Conservation (phyloP, 495 filamentous ascomycete genomes). For the Paragyromitra xinjiangensis region DNA sequence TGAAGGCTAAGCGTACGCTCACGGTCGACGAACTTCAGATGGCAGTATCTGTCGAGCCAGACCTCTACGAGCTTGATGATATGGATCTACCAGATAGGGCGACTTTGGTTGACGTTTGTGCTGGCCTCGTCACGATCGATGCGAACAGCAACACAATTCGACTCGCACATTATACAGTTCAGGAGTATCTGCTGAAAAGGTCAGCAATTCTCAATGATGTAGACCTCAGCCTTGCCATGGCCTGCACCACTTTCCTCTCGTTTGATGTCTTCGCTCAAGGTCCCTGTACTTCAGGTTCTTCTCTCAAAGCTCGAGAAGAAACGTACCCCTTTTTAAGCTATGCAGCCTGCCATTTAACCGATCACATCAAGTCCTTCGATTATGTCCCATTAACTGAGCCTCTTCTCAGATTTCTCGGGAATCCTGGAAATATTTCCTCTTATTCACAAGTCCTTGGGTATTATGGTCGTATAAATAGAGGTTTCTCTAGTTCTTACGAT, state of each 20-base stretch:
- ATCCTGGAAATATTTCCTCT: background rate
- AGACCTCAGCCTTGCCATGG: background rate
- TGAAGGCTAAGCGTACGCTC: background rate
- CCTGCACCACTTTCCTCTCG: constrained; percentile 16
- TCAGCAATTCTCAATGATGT: background rate
- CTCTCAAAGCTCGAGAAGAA: background rate
- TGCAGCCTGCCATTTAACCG: background rate
- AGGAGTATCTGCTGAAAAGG: constrained; percentile 32
- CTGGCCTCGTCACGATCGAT: constrained; percentile 31
- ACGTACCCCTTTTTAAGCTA: background rate
- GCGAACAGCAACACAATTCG: constrained; percentile 26
- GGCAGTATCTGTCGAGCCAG: constrained; percentile 17
- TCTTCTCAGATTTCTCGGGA: constrained; percentile 13
- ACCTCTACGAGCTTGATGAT: constrained; percentile 24
- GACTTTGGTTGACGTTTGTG: constrained; percentile 21
- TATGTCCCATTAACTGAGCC: background rate
- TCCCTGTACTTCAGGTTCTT: background rate
- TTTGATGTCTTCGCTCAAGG: constrained; percentile 14
- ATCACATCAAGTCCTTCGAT: background rate
- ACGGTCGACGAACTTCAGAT: background rate
- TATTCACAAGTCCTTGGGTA: background rate
- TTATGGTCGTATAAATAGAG: no score
- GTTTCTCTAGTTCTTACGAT: background rate
- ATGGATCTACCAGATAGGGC: constrained; percentile 4
- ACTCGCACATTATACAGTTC: constrained; percentile 42